Evolutionary conservation across 768 basidiomycete genomes (phyloP), one percentile per base, ranked within the genome.

Genomic region (Leucocoprinus leucothites): DNA sequence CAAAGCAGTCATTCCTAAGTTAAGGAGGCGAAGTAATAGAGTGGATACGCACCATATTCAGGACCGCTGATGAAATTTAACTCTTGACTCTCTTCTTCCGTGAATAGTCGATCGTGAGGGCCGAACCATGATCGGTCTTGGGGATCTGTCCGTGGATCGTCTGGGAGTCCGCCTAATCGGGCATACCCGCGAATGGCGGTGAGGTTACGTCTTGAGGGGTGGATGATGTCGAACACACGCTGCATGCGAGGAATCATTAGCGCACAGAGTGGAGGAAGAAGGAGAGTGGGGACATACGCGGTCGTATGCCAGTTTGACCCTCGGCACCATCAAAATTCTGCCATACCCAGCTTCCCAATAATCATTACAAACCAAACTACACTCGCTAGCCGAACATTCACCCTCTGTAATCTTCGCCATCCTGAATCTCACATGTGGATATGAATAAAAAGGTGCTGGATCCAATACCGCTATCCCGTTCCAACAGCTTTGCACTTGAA

Each of bases 51-150:
- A 98, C 95, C 96, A 61, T 92, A 80, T 55, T 86, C 82, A 14
- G 96, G 96, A 16, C 95, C 94, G 2, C 86, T 76, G 18, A 74
- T 67, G 71, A 98, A 98, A 1, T 82, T 76, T 36, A 98, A 68
- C 3, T 80, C 80, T 58, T 89, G 85, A 54, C 76, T 79, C 72
- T 98, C 96, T 65, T 97, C 96, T 44, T 86, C 81, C 0, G 88
- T 86, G 73, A 99, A 99, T 41, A 98, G 73, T 9, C 96, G 79
- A 64, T 99, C 96, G 66, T 99, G 96, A 0, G 96, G 96, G 0
- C 96, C 96, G 65, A 94, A 98, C 96, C 96, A 98, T 7, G 87
- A 78, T n/a, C 95, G 82, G 66, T 98, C 96, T 70, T 99, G 96
- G 13, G 96, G 96, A 65, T 99, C 96, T 26, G 93, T 94, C 36